Evolutionary conservation across 192 early-diverging fungal genomes (phyloP).

Genomic region (Globomyces pollinis-pini): DNA sequence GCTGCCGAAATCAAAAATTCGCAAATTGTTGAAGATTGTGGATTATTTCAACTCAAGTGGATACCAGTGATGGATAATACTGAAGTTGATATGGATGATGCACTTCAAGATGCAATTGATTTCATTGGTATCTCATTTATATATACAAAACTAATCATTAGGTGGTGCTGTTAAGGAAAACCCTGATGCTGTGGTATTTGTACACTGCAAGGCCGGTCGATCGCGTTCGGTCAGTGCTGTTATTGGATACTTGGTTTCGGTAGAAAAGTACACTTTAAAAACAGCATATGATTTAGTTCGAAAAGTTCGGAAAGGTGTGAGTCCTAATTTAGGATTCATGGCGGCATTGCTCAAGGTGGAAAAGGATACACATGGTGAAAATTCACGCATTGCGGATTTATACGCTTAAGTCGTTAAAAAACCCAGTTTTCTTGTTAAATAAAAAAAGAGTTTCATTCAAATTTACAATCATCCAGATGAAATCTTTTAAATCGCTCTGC

Average conservation of each 20-base stretch:
- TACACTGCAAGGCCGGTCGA: slow-evolving; percentile 71
- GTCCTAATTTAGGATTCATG: slow-evolving; percentile 73
- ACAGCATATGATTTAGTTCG: slow-evolving; percentile 61
- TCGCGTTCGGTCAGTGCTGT: slow-evolving; percentile 63
- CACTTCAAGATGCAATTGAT: slow-evolving; percentile 51
- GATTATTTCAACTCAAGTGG: slow-evolving; percentile 39
- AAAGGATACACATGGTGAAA: slow-evolving; percentile 43
- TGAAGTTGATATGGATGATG: slow-evolving; percentile 57
- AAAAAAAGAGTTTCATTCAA: neutral
- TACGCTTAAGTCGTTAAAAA: neutral
- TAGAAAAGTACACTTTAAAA: slow-evolving; percentile 53
- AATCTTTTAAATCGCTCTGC: no score
- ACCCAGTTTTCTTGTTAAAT: neutral
- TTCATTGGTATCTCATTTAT: slow-evolving; percentile 70
- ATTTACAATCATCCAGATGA: no score
- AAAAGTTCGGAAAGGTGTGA: slow-evolving; percentile 55
- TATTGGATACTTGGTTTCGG: slow-evolving; percentile 56
- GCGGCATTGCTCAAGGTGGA: slow-evolving; percentile 61
- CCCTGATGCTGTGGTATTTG: slow-evolving; percentile 45
- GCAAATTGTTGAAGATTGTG: slow-evolving; percentile 27
- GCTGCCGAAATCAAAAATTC: slow-evolving; percentile 57
- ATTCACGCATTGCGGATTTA: slow-evolving; percentile 8
- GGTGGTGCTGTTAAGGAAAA: slow-evolving; percentile 26
- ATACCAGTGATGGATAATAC: slow-evolving; percentile 50
- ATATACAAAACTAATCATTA: slow-evolving; percentile 8